Conservation (phyloP, 805 yeast species). For the Teunomyces kruisii region DNA sequence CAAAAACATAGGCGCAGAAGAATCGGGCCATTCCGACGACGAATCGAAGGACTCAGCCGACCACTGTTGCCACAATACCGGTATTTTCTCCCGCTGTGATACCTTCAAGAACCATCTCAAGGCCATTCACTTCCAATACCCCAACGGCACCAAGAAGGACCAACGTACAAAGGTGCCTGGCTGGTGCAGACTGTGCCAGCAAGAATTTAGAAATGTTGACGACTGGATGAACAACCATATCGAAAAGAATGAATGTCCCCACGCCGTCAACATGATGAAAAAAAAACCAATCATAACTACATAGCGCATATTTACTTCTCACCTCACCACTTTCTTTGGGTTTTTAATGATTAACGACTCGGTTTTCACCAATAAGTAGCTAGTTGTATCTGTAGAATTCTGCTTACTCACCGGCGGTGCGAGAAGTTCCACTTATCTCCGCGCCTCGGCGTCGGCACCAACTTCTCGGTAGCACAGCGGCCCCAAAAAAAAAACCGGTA, state of each 20-base stretch:
- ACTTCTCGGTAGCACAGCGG: neutral
- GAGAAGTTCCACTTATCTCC: neutral
- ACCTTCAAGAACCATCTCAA: conserved; percentile 89
- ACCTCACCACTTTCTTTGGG: neutral
- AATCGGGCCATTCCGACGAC: conserved; percentile 7
- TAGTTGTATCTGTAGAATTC: too few relatives aligned
- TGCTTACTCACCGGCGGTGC: too few relatives aligned
- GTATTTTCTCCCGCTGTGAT: conserved; percentile 85
- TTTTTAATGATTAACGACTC: conserved; percentile 3
- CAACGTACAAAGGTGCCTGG: conserved; percentile 71
- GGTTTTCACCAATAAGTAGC: neutral
- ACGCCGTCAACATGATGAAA: conserved; percentile 11
- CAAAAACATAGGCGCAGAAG: conserved; percentile 32
- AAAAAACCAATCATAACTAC: conserved; percentile 8
- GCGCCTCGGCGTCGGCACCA: conserved; percentile 2
- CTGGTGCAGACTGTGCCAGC: conserved; percentile 74
- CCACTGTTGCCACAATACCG: conserved; percentile 73
- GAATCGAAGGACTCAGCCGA: conserved; percentile 17
- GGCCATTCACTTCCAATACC: conserved; percentile 87
- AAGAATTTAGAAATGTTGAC: conserved; percentile 64
- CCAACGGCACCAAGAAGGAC: conserved; percentile 79
- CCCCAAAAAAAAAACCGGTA: neutral
- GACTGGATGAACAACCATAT: conserved; percentile 79
- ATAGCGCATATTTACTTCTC: conserved; percentile 4
- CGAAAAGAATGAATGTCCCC: conserved; percentile 46